Evolutionary conservation across 495 filamentous ascomycete species (phyloP), one percentile per base, ranked within the genome.

Genomic region (Aspergillus haitiensis): DNA sequence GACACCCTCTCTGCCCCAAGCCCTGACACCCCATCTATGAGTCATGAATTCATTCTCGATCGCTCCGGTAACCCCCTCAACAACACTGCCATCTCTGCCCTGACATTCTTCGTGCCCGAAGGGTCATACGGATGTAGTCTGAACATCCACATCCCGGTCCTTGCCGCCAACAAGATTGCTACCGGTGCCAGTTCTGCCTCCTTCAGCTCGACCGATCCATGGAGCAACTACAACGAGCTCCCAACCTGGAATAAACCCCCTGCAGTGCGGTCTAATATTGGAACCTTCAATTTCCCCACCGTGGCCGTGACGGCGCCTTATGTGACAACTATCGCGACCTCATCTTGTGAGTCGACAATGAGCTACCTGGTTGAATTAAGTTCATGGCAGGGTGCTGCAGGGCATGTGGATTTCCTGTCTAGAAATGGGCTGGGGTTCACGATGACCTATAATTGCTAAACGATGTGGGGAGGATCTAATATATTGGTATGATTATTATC

Each of bases 381-480:
- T 16, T 39, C 44, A 9, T 66, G 63, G 62, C 65, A 65, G 65
- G 31, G 10, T 0, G 33, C 31, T 11, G 53, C n/a, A 21, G 66
- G 66, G 5, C 21, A 18, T 3, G 66, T 68, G 2, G 21, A 57
- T 12, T 65, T 68, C 40, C 9, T 3, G 9, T 56, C 63, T 27
- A 10, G 12, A 1, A 21, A 50, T 10, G 51, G 42, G 11, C 11
- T 64, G 9, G 63, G 63, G 2, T 68, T 66, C 27, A 55, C 15
- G 10, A 27, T 68, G 57, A 52, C 63, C 6, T 68, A 52, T 44
- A 65, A 67, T n/a, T 66, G 63, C 56, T 70, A 21, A 57, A 10
- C 7, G 42, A n/a, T 27, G 21, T 27, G 21, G 21, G 3, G 21
- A 27, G 3, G 21, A 27, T 27, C 21, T 27, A n/a, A n/a, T n/a